phyloP scores from a whole-genome alignment of 805 yeast genomes.

The Geotrichum ghanense region DNA sequence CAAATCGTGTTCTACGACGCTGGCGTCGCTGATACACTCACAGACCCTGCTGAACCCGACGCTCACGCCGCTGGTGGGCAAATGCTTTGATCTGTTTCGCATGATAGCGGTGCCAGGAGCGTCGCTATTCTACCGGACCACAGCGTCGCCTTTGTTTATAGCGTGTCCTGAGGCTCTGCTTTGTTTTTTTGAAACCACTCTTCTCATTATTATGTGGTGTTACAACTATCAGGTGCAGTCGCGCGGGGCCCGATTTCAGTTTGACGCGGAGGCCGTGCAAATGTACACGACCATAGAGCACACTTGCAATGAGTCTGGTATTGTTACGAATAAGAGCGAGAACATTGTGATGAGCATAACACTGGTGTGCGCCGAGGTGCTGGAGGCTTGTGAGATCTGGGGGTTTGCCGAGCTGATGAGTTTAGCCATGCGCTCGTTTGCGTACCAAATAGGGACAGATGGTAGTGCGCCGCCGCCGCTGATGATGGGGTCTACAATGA shows the following conservation, averaged over 20 bases:
- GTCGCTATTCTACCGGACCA: constrained; percentile 6
- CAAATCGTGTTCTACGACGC: constrained; percentile 11
- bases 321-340: constrained; percentile 7
- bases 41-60: constrained; percentile 11
- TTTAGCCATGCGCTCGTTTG: constrained; percentile 15
- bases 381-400: constrained; percentile 20
- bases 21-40: constrained; percentile 5
- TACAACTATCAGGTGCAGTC: constrained; percentile 5
- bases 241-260: constrained; percentile 13
- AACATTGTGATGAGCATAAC: constrained; percentile 18
- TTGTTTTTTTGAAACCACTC: constrained; percentile 17
- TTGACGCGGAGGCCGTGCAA: constrained; percentile 13
- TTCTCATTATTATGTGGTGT: constrained; percentile 21
- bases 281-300: constrained; percentile 16
- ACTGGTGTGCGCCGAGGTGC: constrained; percentile 17
- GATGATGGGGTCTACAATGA: too few relatives aligned
- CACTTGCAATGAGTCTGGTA: constrained; percentile 12
- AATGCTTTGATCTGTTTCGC: constrained; percentile 17
- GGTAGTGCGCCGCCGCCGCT: too few relatives aligned
- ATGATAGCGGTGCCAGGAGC: constrained; percentile 10
- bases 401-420: constrained; percentile 18
- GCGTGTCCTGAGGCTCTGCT: constrained; percentile 15
- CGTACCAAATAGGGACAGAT: constrained; percentile 9
- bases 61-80: constrained; percentile 13
- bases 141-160: constrained; percentile 15